Evolutionary conservation across 1,284 basidiomycete species (phyloP), one percentile per base, ranked within the genome.

Genomic region (Malassezia sp.): DNA sequence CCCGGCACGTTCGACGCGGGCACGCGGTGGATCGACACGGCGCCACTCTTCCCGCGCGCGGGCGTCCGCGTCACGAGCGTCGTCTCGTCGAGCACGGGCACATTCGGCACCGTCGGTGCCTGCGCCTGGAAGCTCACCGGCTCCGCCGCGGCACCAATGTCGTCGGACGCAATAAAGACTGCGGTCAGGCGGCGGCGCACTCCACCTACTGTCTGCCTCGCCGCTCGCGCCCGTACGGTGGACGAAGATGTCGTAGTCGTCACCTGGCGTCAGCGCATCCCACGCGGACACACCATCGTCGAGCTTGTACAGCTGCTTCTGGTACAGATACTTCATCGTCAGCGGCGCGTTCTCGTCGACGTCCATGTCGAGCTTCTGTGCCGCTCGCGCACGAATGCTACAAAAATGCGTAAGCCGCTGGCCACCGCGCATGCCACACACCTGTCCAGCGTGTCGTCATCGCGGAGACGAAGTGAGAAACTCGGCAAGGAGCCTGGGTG

Each of bases 221-320:
- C 56, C 56, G 4, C 38, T 52, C 39, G 61, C 50, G 33, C 54
- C 56, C 41, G 63, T 53, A 30, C 67, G 58, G 42, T 67, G 63
- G 4, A 60, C 41, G 50, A 70, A 68, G 43, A 70, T 67, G 32
- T 68, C 67, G 47, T 50, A 63, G 54, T 70, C 67, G 43, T 68
- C 65, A 29, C 51, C 57, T 62, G 47, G 14, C 35, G 27, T 37
- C 32, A 35, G 15, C 10, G 33, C 18, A 17, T 8, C 18, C 11
- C n/a, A 14, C 15, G 5, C 31, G 3, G 4, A 61, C 61, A 36
- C 32, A 61, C 61, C 44, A 35, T 69, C 67, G 30, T 69, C 67
- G 12, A 69, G 54, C 21, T 57, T 49, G 46, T 62, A 69, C n/a
- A 37, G 42, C 46, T 67, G 44, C 29, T 55, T 50, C 11, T 60